Percentiles rank a stretch among this genome's conserved stretches.
These are phyloP conservation scores for Diversispora eburnea DNA, from an alignment of 192 early-diverging fungal species.

Conservation along the genomic window DNA sequence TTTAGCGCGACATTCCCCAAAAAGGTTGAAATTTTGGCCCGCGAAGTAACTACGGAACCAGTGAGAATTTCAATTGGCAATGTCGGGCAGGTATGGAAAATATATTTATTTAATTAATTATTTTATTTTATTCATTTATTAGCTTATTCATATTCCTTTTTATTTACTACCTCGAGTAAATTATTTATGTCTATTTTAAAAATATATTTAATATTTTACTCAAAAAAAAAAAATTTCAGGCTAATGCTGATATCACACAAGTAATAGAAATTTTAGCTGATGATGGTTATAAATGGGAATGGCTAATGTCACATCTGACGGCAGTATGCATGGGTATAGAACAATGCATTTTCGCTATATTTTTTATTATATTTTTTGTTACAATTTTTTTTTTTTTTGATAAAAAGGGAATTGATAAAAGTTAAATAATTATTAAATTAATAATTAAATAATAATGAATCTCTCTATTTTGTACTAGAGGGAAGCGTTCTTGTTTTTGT, in stretches of 20 bases:
- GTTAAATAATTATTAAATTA: not conserved
- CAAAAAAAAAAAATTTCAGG: slow-evolving; percentile 31
- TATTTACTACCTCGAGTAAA: too few species aligned
- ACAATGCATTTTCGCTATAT: not conserved
- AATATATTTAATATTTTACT: too few species aligned
- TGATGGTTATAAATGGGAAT: slow-evolving; percentile 70
- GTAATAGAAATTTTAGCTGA: slow-evolving; percentile 57
- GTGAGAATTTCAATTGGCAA: slow-evolving; percentile 71
- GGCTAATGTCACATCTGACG: slow-evolving; percentile 59
- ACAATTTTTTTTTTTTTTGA: not conserved
- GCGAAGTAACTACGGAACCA: slow-evolving; percentile 68
- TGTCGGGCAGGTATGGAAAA: slow-evolving; percentile 48
- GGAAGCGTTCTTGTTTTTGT: slow-evolving; percentile 80
- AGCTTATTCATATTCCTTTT: not conserved
- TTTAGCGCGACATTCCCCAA: slow-evolving; percentile 81
- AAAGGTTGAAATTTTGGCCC: slow-evolving; percentile 64
- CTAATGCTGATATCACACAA: slow-evolving; percentile 78
- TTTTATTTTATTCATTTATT: not conserved
- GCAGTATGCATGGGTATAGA: slow-evolving; percentile 51
- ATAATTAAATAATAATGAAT: too few species aligned
- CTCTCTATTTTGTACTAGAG: slow-evolving; percentile 33
- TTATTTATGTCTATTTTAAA: not conserved
- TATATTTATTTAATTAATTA: not conserved
- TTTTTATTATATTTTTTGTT: not conserved
- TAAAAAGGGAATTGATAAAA: too few species aligned